Percentiles rank a stretch among this genome's conserved stretches.
Conservation (phyloP, 2,329 filamentous ascomycete genomes). For the Cryphonectria carpinicola region DNA sequence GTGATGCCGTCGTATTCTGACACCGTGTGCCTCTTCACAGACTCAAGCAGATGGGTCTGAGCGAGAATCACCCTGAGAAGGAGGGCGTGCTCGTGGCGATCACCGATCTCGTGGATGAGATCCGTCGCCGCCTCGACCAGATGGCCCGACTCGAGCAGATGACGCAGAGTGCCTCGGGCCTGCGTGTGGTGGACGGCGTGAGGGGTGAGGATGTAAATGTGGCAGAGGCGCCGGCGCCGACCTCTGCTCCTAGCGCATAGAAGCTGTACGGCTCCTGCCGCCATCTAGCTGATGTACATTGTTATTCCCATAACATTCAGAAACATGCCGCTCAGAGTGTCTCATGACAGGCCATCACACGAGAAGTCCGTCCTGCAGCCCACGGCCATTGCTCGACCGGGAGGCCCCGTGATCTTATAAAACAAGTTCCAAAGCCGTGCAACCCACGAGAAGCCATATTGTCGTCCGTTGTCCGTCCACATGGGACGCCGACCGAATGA, state of each 20-base stretch:
- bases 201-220: constrained; percentile 45
- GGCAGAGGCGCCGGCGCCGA: constrained; percentile 29
- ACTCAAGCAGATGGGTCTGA: constrained; percentile 68
- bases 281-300: not conserved
- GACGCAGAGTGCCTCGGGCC: constrained; percentile 47
- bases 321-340: not conserved
- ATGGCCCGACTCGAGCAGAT: constrained; percentile 50
- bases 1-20: not conserved
- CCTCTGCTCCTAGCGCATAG: constrained; percentile 16
- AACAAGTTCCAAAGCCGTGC: not conserved
- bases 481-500: not conserved
- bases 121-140: constrained; percentile 47
- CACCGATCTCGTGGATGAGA: constrained; percentile 64
- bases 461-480: not conserved
- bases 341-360: not conserved
- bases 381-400: not conserved
- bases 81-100: constrained; percentile 78
- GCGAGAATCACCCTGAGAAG: constrained; percentile 86
- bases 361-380: not conserved
- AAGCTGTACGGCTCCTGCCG: not conserved
- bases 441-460: not conserved
- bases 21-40: not conserved
- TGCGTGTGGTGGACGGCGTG: constrained; percentile 52
- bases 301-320: not conserved
- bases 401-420: not conserved